Evolutionary conservation across 2,329 filamentous ascomycete genomes (phyloP), one percentile per base, ranked within the genome.

Genomic region (Pseudogymnoascus sp.): DNA sequence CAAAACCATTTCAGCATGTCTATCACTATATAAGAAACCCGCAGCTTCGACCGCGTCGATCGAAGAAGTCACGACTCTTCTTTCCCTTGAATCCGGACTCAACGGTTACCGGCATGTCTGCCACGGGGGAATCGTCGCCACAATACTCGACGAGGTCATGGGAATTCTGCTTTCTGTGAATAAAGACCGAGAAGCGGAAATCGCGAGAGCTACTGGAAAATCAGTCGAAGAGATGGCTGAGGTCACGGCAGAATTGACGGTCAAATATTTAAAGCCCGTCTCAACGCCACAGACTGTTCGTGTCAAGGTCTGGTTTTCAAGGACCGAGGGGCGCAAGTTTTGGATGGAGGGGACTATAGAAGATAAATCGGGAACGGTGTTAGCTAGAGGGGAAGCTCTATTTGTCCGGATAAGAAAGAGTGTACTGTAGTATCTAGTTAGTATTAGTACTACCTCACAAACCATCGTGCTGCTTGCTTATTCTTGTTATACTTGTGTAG

Each of bases 181-280:
- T 19, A 65, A 60, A 48, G 28, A 25, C 25, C 41, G 43, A 48
- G 41, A 34, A 45, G 57, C 31, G 2, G 16, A 61, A 8, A n/a
- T 61, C 21, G 57, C 31, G 3, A 61, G 16, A 19, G 21, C 16
- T 37, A 37, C 57, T 7, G 31, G 8, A 7, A 16, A 6, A 37
- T 6, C 10, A 23, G 36, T 25, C 57, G 57, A 61, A 37, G 13
- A 2, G 21, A 61, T 61, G 31, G 14, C 11, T 2, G 62, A 43
- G 21, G 43, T 65, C 10, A 65, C 63, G 28, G 63, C 61, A 37
- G 36, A 65, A 31, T 63, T 65, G 51, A 65, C 39, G 8, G n/a
- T 63, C 28, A 65, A 51, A 37, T 65, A 65, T 43, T 28, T 63
- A 13, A 62, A 63, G 61, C 25, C 61, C 2, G 61, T 63, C 36